A percentile compares a stretch with the other conserved stretches of the same genome.
Conservation (phyloP, 139 green algal species). For the Chlorella sp. region DNA sequence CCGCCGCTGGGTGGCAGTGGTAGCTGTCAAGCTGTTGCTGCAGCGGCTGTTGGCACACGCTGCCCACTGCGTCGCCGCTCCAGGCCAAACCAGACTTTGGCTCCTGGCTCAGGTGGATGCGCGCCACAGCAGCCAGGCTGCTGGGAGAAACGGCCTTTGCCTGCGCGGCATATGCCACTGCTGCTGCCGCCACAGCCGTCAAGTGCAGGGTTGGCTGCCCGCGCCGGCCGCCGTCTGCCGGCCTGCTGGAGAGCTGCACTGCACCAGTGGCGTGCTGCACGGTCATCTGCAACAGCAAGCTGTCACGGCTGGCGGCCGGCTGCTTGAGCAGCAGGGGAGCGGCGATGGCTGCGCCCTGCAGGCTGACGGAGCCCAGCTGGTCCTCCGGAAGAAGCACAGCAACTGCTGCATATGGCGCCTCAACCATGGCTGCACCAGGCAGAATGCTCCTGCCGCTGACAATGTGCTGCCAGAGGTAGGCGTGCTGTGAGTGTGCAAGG, state of each 20-base stretch:
- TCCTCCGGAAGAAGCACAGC: neutral
- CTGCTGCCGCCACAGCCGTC: neutral
- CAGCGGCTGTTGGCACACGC: neutral
- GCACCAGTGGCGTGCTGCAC: neutral
- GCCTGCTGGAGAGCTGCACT: neutral
- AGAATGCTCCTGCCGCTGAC: conserved; percentile 55
- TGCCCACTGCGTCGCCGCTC: neutral
- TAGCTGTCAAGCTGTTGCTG: neutral
- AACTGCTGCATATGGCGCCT: conserved; percentile 48
- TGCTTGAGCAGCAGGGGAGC: neutral
- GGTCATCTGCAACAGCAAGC: neutral
- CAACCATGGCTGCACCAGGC: conserved; percentile 67
- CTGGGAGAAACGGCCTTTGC: neutral
- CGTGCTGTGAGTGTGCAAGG: neutral
- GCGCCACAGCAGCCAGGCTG: neutral
- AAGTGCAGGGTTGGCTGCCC: neutral
- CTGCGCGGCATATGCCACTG: neutral
- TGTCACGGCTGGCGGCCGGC: neutral
- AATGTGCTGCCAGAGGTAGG: conserved; percentile 65
- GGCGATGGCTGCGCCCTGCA: neutral
- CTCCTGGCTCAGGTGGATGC: too few relatives aligned
- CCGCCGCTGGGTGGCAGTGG: conserved; percentile 19
- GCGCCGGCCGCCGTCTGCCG: neutral
- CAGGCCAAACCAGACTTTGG: neutral
- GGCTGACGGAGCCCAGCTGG: too few relatives aligned